Base-by-base conservation (phyloP, 2,329 filamentous ascomycete species). In the Zymoseptoria ardabiliae region DNA sequence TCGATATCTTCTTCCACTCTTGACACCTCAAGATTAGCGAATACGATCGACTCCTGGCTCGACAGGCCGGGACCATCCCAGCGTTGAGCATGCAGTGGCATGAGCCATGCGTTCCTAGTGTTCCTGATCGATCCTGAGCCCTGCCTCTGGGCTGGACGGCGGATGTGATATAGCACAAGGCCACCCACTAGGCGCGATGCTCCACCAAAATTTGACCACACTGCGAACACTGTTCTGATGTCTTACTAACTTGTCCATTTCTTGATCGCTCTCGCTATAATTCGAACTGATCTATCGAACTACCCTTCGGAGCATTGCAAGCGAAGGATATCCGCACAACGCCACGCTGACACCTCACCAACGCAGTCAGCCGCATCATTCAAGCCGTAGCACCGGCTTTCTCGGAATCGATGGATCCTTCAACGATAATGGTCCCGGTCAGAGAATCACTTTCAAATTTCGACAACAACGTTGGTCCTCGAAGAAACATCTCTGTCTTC, bases 401-500 rank as follows among this genome's bases (percentile, higher is more conserved):
- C 35, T 45, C 35, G 35, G 35, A 13, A 45, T 17, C 35, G 35
- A 17, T 45, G 35, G 35, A 45, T 45, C 35, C 35, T 45, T 45
- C 35, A n/a, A n/a, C 17, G 35, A 45, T 45, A 45, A 45, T 45
- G 35, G 11, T 13, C n/a, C 35, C 35, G 35, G 35, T 45, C 35
- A 45, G 35, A 45, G 35, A 45, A 13, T 13, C 35, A 45, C 11
- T 45, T 45, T 13, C 35, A 7, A 4, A 45, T 13, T 45, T 45
- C 17, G 35, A 45, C 50, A n/a, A 22, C n/a, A 52, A 21, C 21
- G 61, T 60, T 17, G 60, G 65, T 23, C 61, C 35, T 45, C 35
- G 71, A 58, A 65, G 71, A 50, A 72, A 68, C 61, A 65, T 69
- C 22, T 74, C 71, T 6, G 73, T 75, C 62, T 75, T 75, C 61